A percentile compares a stretch with the other conserved stretches of the same genome.
Conservation (phyloP, 1,284 basidiomycete genomes). For the Rhodotorula sp. region DNA sequence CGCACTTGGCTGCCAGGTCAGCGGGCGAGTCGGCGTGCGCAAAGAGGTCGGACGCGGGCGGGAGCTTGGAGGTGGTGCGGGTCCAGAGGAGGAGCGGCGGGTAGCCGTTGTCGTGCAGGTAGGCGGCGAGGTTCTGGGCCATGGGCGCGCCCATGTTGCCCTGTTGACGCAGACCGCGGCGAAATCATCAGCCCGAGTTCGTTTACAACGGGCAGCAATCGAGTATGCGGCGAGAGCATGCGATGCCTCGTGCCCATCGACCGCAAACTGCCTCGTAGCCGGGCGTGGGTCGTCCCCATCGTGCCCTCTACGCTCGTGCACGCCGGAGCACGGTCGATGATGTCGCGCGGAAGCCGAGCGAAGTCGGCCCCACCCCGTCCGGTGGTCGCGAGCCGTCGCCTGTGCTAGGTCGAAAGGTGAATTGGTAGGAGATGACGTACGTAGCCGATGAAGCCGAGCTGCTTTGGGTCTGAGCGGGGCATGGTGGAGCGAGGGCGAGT, state of each 20-base stretch:
- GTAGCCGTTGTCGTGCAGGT: slow-evolving; percentile 46
- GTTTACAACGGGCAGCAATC: neutral
- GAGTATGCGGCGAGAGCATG: too few relatives aligned
- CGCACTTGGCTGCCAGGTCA: slow-evolving; percentile 66
- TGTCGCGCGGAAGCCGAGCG: too few relatives aligned
- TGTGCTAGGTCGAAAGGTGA: neutral
- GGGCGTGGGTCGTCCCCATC: too few relatives aligned
- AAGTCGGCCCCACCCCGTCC: too few relatives aligned
- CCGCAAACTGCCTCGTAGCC: too few relatives aligned
- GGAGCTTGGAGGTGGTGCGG: slow-evolving; percentile 62
- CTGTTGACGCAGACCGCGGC: slow-evolving; percentile 4
- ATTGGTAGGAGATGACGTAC: slow-evolving; percentile 14
- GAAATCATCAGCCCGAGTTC: neutral
- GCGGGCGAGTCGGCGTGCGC: slow-evolving; percentile 60
- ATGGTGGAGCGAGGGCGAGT: neutral
- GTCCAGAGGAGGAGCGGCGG: slow-evolving; percentile 61
- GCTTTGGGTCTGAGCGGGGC: neutral
- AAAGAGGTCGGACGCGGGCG: slow-evolving; percentile 60
- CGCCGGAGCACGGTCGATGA: too few relatives aligned
- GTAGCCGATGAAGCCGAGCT: slow-evolving; percentile 38
- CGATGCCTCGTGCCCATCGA: too few relatives aligned
- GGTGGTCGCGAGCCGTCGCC: neutral
- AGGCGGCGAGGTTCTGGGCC: slow-evolving; percentile 70
- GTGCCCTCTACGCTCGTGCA: too few relatives aligned
- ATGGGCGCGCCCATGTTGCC: slow-evolving; percentile 67